Evolutionary conservation across 2,329 filamentous ascomycete genomes (phyloP).

Genomic region (Fusarium phyllophilum): DNA sequence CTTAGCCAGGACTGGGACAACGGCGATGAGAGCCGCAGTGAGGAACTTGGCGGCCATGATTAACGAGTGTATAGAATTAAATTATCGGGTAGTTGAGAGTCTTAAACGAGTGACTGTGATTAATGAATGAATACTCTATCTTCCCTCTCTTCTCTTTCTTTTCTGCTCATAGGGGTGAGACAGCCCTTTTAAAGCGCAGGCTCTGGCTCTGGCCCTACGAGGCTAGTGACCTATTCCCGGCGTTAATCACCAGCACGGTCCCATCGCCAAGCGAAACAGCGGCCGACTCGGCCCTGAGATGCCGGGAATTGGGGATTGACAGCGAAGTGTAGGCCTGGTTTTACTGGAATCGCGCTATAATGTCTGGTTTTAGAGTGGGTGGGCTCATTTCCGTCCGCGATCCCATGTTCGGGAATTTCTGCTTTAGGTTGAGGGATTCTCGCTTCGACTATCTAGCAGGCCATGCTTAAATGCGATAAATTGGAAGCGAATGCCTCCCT

Average conservation of each 20-base stretch:
- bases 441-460: not conserved
- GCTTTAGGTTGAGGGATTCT: not conserved
- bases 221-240: slow-evolving; percentile 17
- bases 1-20: slow-evolving; percentile 51
- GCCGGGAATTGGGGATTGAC: slow-evolving; percentile 4
- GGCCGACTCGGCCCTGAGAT: slow-evolving; percentile 8
- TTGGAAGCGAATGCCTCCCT: not conserved
- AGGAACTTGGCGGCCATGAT: slow-evolving; percentile 44
- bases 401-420: slow-evolving; percentile 24
- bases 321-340: not conserved
- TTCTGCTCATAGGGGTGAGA: not conserved
- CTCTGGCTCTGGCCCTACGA: not conserved
- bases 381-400: slow-evolving; percentile 8
- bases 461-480: not conserved
- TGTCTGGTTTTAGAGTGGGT: not conserved
- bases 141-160: not conserved
- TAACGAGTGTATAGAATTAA: slow-evolving; percentile 21
- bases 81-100: not conserved
- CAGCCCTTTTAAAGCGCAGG: slow-evolving; percentile 19
- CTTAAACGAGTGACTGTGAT: not conserved
- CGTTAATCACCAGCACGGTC: slow-evolving; percentile 13
- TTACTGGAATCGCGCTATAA: not conserved
- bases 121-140: slow-evolving; percentile 10
- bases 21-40: slow-evolving; percentile 44
- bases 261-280: slow-evolving; percentile 5